phyloP scores from a whole-genome alignment of 2,329 filamentous ascomycete species.

The Biscogniauxia mediterranea region DNA sequence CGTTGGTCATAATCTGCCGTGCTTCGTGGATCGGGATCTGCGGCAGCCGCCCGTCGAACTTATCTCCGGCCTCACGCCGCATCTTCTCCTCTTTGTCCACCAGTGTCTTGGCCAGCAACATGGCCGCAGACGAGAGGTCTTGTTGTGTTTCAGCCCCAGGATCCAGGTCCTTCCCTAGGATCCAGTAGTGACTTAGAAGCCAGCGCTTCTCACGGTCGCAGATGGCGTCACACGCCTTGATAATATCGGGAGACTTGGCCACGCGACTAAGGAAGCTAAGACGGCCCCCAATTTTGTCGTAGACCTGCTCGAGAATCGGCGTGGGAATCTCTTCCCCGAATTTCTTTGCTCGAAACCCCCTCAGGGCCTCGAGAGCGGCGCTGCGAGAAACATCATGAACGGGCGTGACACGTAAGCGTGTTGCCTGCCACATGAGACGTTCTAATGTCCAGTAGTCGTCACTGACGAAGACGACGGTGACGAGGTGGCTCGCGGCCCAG shows the following conservation, averaged over 20 bases:
- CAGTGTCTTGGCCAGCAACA: conserved; percentile 57
- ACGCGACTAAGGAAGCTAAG: conserved; percentile 53
- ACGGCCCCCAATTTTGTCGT: conserved; percentile 52
- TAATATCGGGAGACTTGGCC: conserved; percentile 51
- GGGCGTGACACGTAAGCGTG: conserved; percentile 53
- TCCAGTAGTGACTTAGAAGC: conserved; percentile 75
- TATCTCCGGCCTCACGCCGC: conserved; percentile 13
- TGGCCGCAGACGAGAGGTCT: conserved; percentile 54
- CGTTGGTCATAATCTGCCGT: conserved; percentile 54
- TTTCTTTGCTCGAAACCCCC: conserved; percentile 48
- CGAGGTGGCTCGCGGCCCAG: conserved; percentile 69
- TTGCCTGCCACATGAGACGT: conserved; percentile 53
- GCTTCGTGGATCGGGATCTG: conserved; percentile 49
- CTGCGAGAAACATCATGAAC: conserved; percentile 50
- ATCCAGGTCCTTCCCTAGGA: conserved; percentile 68
- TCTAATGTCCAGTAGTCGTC: conserved; percentile 61
- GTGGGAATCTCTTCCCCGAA: conserved; percentile 40
- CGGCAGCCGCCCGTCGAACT: conserved; percentile 44
- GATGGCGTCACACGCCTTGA: conserved; percentile 53
- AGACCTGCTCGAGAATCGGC: conserved; percentile 47
- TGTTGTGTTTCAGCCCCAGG: conserved; percentile 67
- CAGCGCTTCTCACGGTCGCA: conserved; percentile 69
- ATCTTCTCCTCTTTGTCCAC: conserved; percentile 45
- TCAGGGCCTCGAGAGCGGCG: conserved; percentile 46
- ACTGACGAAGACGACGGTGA: conserved; percentile 57